phyloP scores from a whole-genome alignment of 2,329 filamentous ascomycete genomes.

The Colletotrichum lentis region DNA sequence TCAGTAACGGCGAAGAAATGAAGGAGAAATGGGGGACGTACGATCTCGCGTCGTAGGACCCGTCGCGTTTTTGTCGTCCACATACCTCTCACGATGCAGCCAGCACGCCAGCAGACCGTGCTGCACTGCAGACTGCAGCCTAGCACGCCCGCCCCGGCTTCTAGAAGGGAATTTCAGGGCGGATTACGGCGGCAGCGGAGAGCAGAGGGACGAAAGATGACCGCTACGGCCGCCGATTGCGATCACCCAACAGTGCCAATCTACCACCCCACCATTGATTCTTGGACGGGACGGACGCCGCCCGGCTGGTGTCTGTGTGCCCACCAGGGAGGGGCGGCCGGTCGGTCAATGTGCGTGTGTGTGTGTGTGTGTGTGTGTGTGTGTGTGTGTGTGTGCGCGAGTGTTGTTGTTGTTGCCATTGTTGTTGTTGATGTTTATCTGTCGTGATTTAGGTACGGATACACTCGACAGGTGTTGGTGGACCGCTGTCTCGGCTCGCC shows the following conservation, averaged over 20 bases:
- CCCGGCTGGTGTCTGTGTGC: not conserved
- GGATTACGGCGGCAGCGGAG: constrained; percentile 5
- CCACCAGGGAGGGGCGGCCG: no score
- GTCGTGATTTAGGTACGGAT: not conserved
- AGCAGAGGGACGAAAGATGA: constrained; percentile 30
- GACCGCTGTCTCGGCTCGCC: constrained; percentile 17
- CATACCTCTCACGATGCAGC: constrained; percentile 6
- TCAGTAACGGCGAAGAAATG: not conserved
- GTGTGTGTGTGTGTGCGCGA: not conserved
- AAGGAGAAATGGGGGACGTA: no score
- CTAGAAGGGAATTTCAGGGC: constrained; percentile 27
- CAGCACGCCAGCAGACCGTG: constrained; percentile 13
- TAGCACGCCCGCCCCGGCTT: constrained; percentile 21
- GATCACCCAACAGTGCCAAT: constrained; percentile 12
- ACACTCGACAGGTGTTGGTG: not conserved
- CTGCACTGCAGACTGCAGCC: not conserved
- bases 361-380: no score
- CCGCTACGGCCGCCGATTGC: constrained; percentile 25
- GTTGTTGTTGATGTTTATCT: constrained; percentile 27
- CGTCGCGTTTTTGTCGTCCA: not conserved
- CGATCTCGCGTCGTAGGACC: not conserved
- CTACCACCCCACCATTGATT: constrained; percentile 4
- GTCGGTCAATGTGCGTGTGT: not conserved
- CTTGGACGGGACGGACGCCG: constrained; percentile 10
- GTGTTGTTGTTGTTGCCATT: not conserved